Evolutionary conservation across 2,329 filamentous ascomycete species (phyloP), one percentile per base, ranked within the genome.

Genomic region (Fusarium phyllophilum): DNA sequence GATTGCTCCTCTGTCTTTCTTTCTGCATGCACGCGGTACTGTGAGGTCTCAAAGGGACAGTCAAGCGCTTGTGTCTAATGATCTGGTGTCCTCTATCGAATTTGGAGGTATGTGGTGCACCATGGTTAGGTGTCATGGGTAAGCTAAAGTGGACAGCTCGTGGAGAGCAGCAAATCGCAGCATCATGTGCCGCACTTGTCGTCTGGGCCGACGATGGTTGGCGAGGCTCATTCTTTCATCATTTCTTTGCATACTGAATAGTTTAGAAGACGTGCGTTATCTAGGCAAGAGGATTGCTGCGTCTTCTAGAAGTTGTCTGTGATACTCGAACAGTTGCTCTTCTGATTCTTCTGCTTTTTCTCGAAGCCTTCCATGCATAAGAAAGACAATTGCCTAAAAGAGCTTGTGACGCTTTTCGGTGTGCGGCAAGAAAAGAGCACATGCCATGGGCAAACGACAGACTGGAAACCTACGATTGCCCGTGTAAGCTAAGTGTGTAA

Each of bases 181-280:
- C 52, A 65, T 74, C 72, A 75, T 75, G 68, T 68, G 72, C 62
- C 68, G 31, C 63, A 59, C 26, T 72, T 29, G 24, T 61, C 38
- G 42, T 34, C 62, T 74, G 39, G 55, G 67, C 68, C 59, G 69
- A 68, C 49, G 48, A 65, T 54, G n/a, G 39, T 52, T 41, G 20
- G 33, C 39, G 31, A 62, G 34, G 44, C 39, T 31, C 36, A 33
- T 55, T 63, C 48, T 51, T 57, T 39, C 31, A 42, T 62, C 22
- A 44, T 62, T 36, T 24, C 51, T 66, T 68, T 62, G 42, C 48
- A 57, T 51, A 34, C 57, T 41, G 20, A 44, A 49, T 18, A 24
- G 38, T 29, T 41, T 24, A 42, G 42, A 39, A 46, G 26, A 39
- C 20, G 26, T 15, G 33, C 41, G 24, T 31, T 55, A 41, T 33